phyloP scores from a whole-genome alignment of 192 early-diverging fungal species.

The Phlyctochytrium planicorne region DNA sequence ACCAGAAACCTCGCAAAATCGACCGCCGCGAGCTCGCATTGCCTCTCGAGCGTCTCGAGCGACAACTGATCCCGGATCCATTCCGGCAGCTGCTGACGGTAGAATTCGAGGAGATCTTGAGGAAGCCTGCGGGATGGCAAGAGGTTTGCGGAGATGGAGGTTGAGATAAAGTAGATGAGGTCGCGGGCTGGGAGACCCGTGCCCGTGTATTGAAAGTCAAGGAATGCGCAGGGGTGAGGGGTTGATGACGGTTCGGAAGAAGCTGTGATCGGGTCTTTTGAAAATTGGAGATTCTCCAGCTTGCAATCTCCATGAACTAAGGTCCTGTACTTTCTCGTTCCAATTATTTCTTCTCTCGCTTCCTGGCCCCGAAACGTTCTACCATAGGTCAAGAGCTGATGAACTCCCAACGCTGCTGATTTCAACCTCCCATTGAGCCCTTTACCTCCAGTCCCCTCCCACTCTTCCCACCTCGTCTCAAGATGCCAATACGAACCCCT shows the following conservation, averaged over 20 bases:
- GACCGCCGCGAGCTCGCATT: neutral
- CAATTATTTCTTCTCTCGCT: too few relatives aligned
- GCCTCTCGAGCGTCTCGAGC: neutral
- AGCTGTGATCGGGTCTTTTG: too few relatives aligned
- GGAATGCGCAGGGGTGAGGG: neutral
- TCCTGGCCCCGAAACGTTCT: too few relatives aligned
- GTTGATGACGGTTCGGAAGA: too few relatives aligned
- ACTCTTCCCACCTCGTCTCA: too few relatives aligned
- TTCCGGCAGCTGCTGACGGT: neutral
- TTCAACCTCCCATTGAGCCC: too few relatives aligned
- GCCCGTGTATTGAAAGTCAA: neutral
- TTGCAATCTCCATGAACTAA: neutral
- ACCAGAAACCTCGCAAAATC: neutral
- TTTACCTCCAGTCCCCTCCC: too few relatives aligned
- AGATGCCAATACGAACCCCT: too few relatives aligned
- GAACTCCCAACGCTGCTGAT: too few relatives aligned
- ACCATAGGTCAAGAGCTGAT: too few relatives aligned
- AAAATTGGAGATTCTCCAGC: neutral
- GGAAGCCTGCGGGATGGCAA: neutral
- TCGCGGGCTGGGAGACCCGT: neutral
- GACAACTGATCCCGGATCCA: neutral
- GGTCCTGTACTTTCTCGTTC: too few relatives aligned
- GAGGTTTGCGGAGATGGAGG: neutral
- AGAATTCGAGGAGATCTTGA: neutral
- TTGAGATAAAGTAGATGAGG: neutral